These are phyloP conservation scores for Cryptococcus floricola DNA, from an alignment of 1,284 basidiomycete genomes.

Conservation along the genomic window DNA sequence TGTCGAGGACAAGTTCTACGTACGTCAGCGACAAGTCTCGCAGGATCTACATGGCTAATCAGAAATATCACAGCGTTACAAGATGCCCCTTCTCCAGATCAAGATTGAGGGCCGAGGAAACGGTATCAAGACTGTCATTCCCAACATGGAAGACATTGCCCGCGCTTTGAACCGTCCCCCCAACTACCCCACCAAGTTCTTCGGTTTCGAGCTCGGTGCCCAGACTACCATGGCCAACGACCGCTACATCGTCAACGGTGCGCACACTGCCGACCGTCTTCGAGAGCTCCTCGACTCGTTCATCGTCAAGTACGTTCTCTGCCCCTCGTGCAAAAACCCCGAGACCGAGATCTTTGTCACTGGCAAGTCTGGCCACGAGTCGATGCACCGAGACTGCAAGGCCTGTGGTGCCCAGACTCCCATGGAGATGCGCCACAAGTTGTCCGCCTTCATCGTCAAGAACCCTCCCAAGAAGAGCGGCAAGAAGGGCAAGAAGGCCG, in stretches of 20 bases:
- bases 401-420: slow-evolving; percentile 90
- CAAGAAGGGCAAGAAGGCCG: slow-evolving; percentile 54
- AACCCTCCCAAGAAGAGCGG: slow-evolving; percentile 79
- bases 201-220: slow-evolving; percentile 96
- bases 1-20: slow-evolving; percentile 71
- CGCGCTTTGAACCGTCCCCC: slow-evolving; percentile 92
- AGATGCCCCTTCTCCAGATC: slow-evolving; percentile 89
- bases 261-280: slow-evolving; percentile 85
- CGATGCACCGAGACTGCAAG: slow-evolving; percentile 95
- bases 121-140: slow-evolving; percentile 97
- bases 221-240: slow-evolving; percentile 96
- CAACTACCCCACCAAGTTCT: slow-evolving; percentile 96
- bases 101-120: slow-evolving; percentile 99
- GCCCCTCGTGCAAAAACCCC: slow-evolving; percentile 97
- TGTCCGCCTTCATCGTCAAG: slow-evolving; percentile 94
- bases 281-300: slow-evolving; percentile 94
- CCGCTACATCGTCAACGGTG: slow-evolving; percentile 97
- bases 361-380: slow-evolving; percentile 63
- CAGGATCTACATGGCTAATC: not conserved
- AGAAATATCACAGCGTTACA: slow-evolving; percentile 44
- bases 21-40: slow-evolving; percentile 21
- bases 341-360: slow-evolving; percentile 95
- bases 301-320: slow-evolving; percentile 98
- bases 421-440: slow-evolving; percentile 96
- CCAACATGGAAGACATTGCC: slow-evolving; percentile 98